Base-by-base conservation (phyloP, 2,329 filamentous ascomycete species). In the Pseudocercospora musae region DNA sequence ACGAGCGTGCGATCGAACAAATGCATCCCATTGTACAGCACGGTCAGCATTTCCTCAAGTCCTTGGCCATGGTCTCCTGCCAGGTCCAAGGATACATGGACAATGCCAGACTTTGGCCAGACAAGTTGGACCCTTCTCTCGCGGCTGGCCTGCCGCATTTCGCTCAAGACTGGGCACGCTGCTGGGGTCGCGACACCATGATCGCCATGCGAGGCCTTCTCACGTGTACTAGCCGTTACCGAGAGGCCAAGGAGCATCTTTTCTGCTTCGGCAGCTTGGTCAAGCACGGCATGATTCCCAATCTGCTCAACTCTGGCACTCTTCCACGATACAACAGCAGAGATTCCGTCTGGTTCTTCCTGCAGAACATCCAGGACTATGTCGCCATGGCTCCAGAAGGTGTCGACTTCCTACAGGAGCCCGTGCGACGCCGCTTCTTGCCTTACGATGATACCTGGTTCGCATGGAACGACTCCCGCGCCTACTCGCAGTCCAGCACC, bases 211-310 rank as follows among this genome's bases (percentile, higher is more conserved):
- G 95, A 56, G 95, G 95, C 48, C 82, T 99, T n/a, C 91, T 91
- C 69, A 85, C 99, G 37, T 92, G 91, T 44, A 98, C 94, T 10
- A 92, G 92, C 1, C 88, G 95, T 8, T 96, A 90, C 70, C 86
- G 84, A 2, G 93, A 97, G 74, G 95, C 95, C 7, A 93, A 87
- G 72, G 92, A 98, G 75, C 96, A 99, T 72, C 96, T 99, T 62
- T 81, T 92, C 63, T 94, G 93, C 8, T 99, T 99, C 78, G 93
- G 91, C 2, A 96, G 92, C 74, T 93, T 99, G 10, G 80, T 99
- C 69, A 99, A 99, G 81, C 95, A 99, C 71, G 95, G 95, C 56
- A 96, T 98, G 92, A 93, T 99, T 61, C 95, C 95, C 13, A 99
- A 99, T 72, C 83, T 99, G 20, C 82, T 99, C 13, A 89, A 92